Conservation (phyloP, 257 asterid genomes). For the Anisodus acutangulus region DNA sequence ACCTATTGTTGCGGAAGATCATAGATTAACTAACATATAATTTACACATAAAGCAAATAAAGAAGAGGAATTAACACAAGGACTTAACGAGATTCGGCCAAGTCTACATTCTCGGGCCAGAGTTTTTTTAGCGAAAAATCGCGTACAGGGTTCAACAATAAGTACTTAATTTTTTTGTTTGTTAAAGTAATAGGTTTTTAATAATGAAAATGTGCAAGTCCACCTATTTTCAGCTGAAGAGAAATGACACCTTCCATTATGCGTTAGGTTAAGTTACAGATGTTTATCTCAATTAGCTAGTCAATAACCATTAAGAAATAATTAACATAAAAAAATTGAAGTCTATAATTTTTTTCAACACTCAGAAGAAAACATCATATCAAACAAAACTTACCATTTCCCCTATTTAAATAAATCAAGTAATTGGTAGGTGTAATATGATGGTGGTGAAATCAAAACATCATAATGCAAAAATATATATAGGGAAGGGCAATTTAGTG, state of each 20-base stretch:
- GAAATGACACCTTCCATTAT: background rate
- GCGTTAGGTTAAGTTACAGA: background rate
- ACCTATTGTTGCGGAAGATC: too few relatives aligned
- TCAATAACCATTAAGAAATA: background rate
- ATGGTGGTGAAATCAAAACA: constrained; percentile 35
- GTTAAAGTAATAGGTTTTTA: too few relatives aligned
- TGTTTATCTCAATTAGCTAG: background rate
- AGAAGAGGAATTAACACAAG: too few relatives aligned
- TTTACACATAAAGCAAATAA: too few relatives aligned
- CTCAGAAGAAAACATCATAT: background rate
- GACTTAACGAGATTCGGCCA: too few relatives aligned
- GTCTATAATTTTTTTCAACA: background rate
- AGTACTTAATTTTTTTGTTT: too few relatives aligned
- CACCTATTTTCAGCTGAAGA: background rate
- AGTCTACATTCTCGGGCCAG: too few relatives aligned
- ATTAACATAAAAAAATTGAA: background rate
- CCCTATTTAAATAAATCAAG: background rate
- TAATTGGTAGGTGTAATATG: background rate
- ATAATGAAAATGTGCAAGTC: background rate
- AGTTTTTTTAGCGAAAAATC: too few relatives aligned
- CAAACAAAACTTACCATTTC: constrained; percentile 18
- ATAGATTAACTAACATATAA: too few relatives aligned
- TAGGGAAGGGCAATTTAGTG: constrained; percentile 31
- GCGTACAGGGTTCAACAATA: background rate
- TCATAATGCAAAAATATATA: constrained; percentile 3